A percentile compares a stretch with the other conserved stretches of the same genome.
phyloP scores from a whole-genome alignment of 164 flowering plant genomes.

The Vitis amurensis region DNA sequence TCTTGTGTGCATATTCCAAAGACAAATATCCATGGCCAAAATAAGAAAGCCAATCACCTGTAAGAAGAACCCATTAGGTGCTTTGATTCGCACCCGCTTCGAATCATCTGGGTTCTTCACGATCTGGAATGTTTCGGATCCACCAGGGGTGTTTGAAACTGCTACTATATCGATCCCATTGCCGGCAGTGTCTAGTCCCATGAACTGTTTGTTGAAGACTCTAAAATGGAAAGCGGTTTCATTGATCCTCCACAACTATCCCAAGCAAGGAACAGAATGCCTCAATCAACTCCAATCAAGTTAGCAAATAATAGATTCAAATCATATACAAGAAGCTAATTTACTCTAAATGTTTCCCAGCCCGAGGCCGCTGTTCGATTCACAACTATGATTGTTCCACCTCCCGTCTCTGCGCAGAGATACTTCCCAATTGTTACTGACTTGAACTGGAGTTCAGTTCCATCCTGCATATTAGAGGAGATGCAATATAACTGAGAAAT shows the following conservation, averaged over 20 bases:
- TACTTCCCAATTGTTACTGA: constrained; percentile 54
- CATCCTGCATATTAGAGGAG: constrained; percentile 42
- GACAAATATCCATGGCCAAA: not conserved
- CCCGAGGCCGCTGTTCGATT: constrained; percentile 40
- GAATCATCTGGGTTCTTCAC: constrained; percentile 38
- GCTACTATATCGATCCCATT: constrained; percentile 30
- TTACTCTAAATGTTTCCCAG: constrained; percentile 62
- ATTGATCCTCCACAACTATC: constrained; percentile 69
- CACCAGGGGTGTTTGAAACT: constrained; percentile 26
- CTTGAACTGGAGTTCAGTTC: constrained; percentile 50
- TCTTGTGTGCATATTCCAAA: not conserved
- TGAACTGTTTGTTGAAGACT: constrained; percentile 54
- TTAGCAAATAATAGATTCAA: not conserved
- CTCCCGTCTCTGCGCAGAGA: constrained; percentile 58
- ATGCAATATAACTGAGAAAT: not conserved
- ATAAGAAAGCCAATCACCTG: constrained; percentile 23
- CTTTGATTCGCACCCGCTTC: constrained; percentile 48
- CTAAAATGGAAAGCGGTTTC: constrained; percentile 49
- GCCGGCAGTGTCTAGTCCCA: constrained; percentile 40
- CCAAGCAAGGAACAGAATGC: not conserved
- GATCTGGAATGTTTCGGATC: constrained; percentile 44
- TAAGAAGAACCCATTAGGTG: constrained; percentile 55
- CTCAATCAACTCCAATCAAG: not conserved
- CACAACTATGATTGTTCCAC: constrained; percentile 52
- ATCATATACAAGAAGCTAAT: not conserved